phyloP scores from a whole-genome alignment of 148 eudicot species.

The Chenopodium quinoa region DNA sequence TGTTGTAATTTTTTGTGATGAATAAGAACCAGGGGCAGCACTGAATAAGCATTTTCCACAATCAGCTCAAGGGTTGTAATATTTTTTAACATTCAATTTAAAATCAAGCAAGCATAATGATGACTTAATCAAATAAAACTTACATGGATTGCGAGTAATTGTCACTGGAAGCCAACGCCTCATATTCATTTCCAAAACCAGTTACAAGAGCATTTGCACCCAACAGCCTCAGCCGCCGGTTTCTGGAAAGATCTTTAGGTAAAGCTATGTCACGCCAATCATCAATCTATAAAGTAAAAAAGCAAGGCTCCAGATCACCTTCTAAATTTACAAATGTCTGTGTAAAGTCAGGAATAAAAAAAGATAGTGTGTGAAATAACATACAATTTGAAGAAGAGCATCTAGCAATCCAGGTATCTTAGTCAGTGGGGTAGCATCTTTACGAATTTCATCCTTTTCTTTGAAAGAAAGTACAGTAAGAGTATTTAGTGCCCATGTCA shows the following conservation, averaged over 20 bases:
- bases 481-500: constrained; percentile 91
- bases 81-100: background rate
- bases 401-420: constrained; percentile 89
- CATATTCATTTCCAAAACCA: constrained; percentile 83
- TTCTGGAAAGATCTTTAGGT: constrained; percentile 68
- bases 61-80: constrained; percentile 17
- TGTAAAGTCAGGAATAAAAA: background rate
- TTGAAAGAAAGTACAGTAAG: constrained; percentile 88
- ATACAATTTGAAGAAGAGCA: constrained; percentile 96
- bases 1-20: constrained; percentile 44
- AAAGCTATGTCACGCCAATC: constrained; percentile 95
- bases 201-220: constrained; percentile 81
- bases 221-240: constrained; percentile 63
- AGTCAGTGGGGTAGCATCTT: constrained; percentile 88
- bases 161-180: constrained; percentile 50
- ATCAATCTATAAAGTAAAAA: constrained; percentile 63
- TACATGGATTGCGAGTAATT: constrained; percentile 51
- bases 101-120: constrained; percentile 2
- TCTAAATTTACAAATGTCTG: background rate
- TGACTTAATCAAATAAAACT: background rate
- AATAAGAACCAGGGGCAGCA: constrained; percentile 46
- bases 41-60: constrained; percentile 36
- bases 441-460: constrained; percentile 94
- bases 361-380: constrained; percentile 28
- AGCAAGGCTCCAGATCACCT: constrained; percentile 4